These are phyloP conservation scores for Chlorella sp. DNA, from an alignment of 139 green algal species.

Conservation along the genomic window DNA sequence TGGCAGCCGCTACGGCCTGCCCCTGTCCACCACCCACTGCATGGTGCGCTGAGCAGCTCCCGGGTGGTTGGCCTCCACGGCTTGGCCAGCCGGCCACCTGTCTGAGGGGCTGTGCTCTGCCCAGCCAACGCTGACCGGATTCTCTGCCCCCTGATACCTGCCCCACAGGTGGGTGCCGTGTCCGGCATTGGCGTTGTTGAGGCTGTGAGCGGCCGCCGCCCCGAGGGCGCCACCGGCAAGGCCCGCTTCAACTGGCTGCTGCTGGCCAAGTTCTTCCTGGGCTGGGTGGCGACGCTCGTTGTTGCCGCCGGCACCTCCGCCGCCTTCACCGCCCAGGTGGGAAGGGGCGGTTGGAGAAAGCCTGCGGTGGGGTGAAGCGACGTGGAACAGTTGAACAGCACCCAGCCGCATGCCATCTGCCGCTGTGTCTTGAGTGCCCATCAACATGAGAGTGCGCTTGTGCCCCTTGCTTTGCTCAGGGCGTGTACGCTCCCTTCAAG, in stretches of 20 bases:
- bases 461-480: background rate
- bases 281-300: constrained; percentile 45
- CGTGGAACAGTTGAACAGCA: no score
- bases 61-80: no score
- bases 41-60: background rate
- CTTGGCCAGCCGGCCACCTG: no score
- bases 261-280: constrained; percentile 35
- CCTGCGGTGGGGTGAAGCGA: no score
- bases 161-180: constrained; percentile 60
- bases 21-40: constrained; percentile 78
- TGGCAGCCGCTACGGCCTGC: constrained; percentile 69
- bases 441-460: background rate
- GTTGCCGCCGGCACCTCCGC: constrained; percentile 40
- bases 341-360: no score
- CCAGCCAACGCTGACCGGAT: background rate
- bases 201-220: constrained; percentile 22
- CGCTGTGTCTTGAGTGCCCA: background rate
- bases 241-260: constrained; percentile 62
- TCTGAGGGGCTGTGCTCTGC: no score
- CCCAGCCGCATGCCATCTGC: no score
- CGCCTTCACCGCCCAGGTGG: constrained; percentile 45
- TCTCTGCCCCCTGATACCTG: background rate
- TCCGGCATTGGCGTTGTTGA: constrained; percentile 69
- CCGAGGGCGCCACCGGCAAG: background rate
- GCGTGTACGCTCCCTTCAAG: constrained; percentile 13